Evolutionary conservation across 306 rosid species (phyloP), one percentile per base, ranked within the genome.

Genomic region (Trifolium subterraneum): DNA sequence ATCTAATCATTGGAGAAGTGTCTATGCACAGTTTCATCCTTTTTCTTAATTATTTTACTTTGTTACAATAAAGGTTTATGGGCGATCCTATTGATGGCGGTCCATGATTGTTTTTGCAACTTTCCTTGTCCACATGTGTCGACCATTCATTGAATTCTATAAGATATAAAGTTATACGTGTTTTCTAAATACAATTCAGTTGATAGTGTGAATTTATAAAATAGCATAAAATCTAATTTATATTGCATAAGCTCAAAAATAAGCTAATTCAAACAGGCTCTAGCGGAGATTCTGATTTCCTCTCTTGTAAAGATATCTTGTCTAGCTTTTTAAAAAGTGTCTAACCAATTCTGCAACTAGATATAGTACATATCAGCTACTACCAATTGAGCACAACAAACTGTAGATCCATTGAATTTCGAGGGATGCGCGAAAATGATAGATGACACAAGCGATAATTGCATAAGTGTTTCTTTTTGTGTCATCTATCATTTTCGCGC

Each of bases 1-100:
- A 84, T 70, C 81, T 79, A 84, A 84, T 84, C 83, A 84, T 80
- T 73, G 82, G 80, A 73, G 78, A 73, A 78, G 64, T 70, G 83
- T 74, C 67, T 78, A 74, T 78, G 83, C 75, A 45, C 39, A 61
- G 55, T 42, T 70, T 59, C 65, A 64, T 64, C 71, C 20, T 4
- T 1, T 80, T 80, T 79, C 66, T 72, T 73, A 80, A 77, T 84
- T 79, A 82, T 73, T 75, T 74, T 70, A 74, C 71, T 68, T 75
- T 75, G 72, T 73, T 54, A 45, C 29, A 70, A 52, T 74, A 68
- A 50, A 18, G 66, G 29, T 29, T 84, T 77, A 64, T 75, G 83
- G 86, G 81, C 72, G 83, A 83, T 83, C 83, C 78, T 75, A 74
- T 79, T 79, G 68, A 79, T 71, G 86, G 80, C 39, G 67, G 82